Base-by-base conservation (phyloP, 768 basidiomycete species). In the Boletus subparvulus region DNA sequence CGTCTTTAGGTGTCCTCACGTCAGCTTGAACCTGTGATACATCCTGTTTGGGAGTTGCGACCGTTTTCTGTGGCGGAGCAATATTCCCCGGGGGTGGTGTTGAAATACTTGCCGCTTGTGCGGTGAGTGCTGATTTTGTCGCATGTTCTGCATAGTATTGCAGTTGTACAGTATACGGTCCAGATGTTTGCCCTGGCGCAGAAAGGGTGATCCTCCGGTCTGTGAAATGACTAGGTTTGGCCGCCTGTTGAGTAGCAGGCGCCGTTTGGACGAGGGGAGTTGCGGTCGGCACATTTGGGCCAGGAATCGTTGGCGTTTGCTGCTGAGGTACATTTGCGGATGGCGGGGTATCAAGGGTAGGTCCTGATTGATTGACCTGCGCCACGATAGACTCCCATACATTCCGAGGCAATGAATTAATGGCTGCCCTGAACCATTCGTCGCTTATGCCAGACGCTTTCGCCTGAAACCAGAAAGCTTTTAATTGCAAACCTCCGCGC, bases 1-100 rank as follows among this genome's bases (percentile, higher is more conserved):
- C 83, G 30, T 81, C 69, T 35, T 66, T 68, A 16, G 73, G 74
- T 1, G 71, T 69, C 42, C 65, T 71, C 21, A 17, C 21, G n/a
- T 32, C 45, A 21, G 47, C 24, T 21, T 40, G 48, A 26, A 14
- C 21, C 19, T 47, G 49, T 26, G 47, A 33, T 5, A 17, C 40
- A 19, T 47, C 48, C 43, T 44, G 50, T 41, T 36, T 42, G 11
- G 68, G 64, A 37, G 59, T 66, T 32, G 21, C 41, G 14, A 36
- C 26, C 19, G 9, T 21, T 13, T 49, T 41, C 41, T 57, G 61
- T 13, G 39, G 41, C 41, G 24, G 16, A 32, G 42, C 12, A 13
- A 48, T 14, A 26, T 54, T 52, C 24, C 19, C 21, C 9, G 49
- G 12, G 16, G 42, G 19, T 3, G 26, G 9, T 16, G 28, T 26